Evolutionary conservation across 148 eudicot genomes (phyloP), one percentile per base, ranked within the genome.

Genomic region (Vaccinium macrocarpon): DNA sequence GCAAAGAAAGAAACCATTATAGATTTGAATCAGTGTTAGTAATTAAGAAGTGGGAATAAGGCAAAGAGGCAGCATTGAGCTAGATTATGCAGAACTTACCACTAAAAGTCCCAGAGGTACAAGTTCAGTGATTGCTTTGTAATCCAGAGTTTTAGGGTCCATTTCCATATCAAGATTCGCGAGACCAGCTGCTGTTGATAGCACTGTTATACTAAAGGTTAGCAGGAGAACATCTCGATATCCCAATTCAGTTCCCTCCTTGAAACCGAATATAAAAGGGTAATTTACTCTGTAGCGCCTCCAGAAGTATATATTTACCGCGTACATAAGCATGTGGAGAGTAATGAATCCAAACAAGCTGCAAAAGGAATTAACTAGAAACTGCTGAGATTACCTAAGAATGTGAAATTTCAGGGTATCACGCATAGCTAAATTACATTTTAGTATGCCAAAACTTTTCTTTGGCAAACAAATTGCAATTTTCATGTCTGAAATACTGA

Each of bases 231-330:
- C 93, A 87, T 93, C 94, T 57, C 89, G 87, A 77, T 89, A 95
- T 70, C 95, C 88, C 82, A 91, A 81, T 82, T 93, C 98, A 27
- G 92, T 95, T 88, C 97, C 98, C 81, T 88, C 92, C 90, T 91
- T 91, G 89, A 93, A 92, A 86, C 92, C 94, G 88, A 95, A 95
- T 89, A 95, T 95, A 72, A 93, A 93, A 15, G 97, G 86, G 80
- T 95, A 93, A 83, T 93, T 93, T 91, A 95, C 85, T 87, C 90
- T 88, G 83, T 89, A 92, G 48, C 88, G 93, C 90, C 86, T 93
- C 98, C 98, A 93, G 66, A 93, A 88, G 89, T 90, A 95, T 89
- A 91, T 91, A 87, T 92, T 91, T 87, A 88, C 91, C 61, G 94
- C 94, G 84, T 95, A 95, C 89, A 92, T 87, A 78, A 90, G 87